Base-by-base conservation (phyloP, 257 asterid genomes). In the Nicotiana noctiflora region DNA sequence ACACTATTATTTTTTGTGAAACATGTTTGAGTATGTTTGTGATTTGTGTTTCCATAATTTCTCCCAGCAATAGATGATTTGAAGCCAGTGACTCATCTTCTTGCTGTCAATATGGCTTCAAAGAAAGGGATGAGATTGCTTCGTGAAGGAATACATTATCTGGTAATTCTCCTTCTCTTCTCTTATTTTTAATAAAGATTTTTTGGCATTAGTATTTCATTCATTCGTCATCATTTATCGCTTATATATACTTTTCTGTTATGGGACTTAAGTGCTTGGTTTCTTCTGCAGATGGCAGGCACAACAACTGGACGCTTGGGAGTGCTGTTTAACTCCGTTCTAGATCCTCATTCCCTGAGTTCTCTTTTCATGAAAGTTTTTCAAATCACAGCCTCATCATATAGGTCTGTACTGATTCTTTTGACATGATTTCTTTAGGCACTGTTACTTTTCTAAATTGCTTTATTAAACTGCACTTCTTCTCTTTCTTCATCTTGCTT, bases 41-140 rank as follows among this genome's bases (percentile, higher is more conserved):
- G 60, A 83, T 32, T 53, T 79, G 80, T 77, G 81, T 81, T 79
- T 55, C 75, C 55, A 67, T 6, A 84, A 81, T 85, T 85, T 60
- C 61, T 83, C 85, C 85, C 91, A 96, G 99, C 98, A 29, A 83
- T 87, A 72, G 99, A 94, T 88, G 98, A 96, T 83, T 80, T 96
- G 89, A 96, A 96, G 91, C 99, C 98, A 0, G 97, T 96, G 86
- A 92, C 98, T 85, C 99, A 96, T 89, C 92, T 93, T 89, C 96
- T 94, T 84, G 90, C 86, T 81, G 97, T 91, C 86, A 91, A 91
- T 84, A 80, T 90, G 82, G 72, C 92, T 75, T 92, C 97, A 56
- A 90, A 88, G 92, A 92, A 87, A 86, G 99, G 99, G 86, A 85
- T 91, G 88, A 92, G 91, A 88, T 88, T 96, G 90, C 89, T 96